Base-by-base conservation (phyloP, 2,329 filamentous ascomycete genomes). In the Nannizzia gypsea region DNA sequence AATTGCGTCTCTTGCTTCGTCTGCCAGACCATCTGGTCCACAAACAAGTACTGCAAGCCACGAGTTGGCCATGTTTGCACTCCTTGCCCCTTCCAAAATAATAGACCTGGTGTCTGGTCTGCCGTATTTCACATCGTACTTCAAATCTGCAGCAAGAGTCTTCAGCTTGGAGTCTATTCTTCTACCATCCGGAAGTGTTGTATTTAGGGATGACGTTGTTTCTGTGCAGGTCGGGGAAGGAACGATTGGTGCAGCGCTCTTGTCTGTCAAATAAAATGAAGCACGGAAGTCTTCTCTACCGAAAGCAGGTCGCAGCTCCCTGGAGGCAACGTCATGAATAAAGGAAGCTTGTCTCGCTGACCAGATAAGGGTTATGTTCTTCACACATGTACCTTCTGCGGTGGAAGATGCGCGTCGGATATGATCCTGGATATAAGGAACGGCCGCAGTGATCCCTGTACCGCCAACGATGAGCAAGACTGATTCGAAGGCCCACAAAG, bases 401-500 rank as follows among this genome's bases (percentile, higher is more conserved):
- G 54, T 56, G 1, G 57, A 40, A 57, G 40, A 52, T 57, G 52
- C 42, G 28, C 63, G 64, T 2, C 59, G 59, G 17, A 68, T 56
- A 59, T 67, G 64, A 8, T 67, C 65, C 34, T 66, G 62, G 15
- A 70, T 60, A 59, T 70, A 68, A 9, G 67, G 79, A 75, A 22
- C 81, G 73, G 62, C 84, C 76, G 34, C 78, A 73, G 62, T 57
- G 6, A 61, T 48, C 38, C 65, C 63, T 9, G 62, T 65, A n/a
- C 66, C 64, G 11, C 64, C 65, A 15, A 71, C 78, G 8, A 80
- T 66, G 0, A 81, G 77, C 17, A 83, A 68, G 6, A 71, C 66
- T 5, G 83, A 80, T 62, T 83, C 69, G 64, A 72, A 79, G 3
- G 62, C 66, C 22, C 71, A 68, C 0, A 80, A 65, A 2, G 72